Base-by-base conservation (phyloP, 805 yeast genomes). In the Jamesozyma gamospora region DNA sequence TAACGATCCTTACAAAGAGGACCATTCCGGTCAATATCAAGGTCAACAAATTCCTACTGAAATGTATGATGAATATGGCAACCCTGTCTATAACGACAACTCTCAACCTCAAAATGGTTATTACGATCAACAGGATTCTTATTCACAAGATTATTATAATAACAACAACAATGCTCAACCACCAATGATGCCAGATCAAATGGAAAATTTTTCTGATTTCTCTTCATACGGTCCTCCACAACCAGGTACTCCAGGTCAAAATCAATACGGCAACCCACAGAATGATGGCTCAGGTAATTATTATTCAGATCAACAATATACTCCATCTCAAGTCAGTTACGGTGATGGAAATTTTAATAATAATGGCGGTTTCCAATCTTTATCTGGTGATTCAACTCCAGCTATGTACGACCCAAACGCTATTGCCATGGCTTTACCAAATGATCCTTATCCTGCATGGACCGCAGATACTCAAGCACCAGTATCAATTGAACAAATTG, bases 381-480 rank as follows among this genome's bases (percentile, higher is more conserved):
- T 92, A 1, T 79, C 94, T 11, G 96, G 96, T 45, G 85, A 95
- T 32, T 85, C 95, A 2, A 92, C 98, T 32, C 97, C 98, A 16
- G 94, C 92, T 31, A 77, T 77, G 41, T 67, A 75, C 53, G 81
- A 77, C 53, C 81, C 82, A 27, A 67, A 77, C 7, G 64, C 78
- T 55, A 62, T 76, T 58, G 66, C 83, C 55, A 66, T 79, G 71
- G 80, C 85, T 60, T 52, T 81, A 66, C 72, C 94, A 52, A 77
- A 87, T 34, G 92, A 92, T 63, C 99, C 98, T 27, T 92, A 90
- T 63, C 98, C 99, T 33, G 97, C 98, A 37, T 92, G 98, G 98
- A 84, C 96, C 19, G 94, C 94, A 35, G 97, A 92, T 64, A 88
- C 82, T 41, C 90, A 82, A 62, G 86, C 90, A 19, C 94, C 94